Base-by-base conservation (phyloP, 2,329 filamentous ascomycete species). In the Aspergillus alliaceus region DNA sequence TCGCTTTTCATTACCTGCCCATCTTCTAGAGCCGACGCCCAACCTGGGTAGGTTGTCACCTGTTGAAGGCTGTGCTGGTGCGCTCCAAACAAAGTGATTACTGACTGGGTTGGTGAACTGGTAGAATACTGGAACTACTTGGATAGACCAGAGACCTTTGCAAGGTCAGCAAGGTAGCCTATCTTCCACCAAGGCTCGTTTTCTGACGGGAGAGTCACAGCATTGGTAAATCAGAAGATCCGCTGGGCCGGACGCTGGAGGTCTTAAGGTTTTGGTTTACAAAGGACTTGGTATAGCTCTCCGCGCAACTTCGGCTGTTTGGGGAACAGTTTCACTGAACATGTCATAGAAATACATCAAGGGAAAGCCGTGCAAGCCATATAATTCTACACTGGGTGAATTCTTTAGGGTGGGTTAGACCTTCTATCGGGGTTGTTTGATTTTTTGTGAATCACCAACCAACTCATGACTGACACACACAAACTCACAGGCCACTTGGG, bases 71-170 rank as follows among this genome's bases (percentile, higher is more conserved):
- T 37, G 27, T 39, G 2, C 35, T 8, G 14, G 15, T 32, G 18
- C 18, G 18, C 20, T n/a, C 20, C 9, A 15, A 32, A 12, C 12
- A 55, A 53, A 32, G 25, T 47, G 31, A 58, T 31, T 32, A 50
- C 62, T 69, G 60, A 70, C 57, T 27, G 18, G 34, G 15, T 8
- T 14, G 34, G 37, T 15, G 40, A 12, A 11, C 35, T 48, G 29
- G 34, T 67, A 86, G 95, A 99, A 80, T 99, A 98, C 79, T 99
- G 95, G 95, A 96, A 96, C 70, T 99, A 99, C 71, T 83, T 99
- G 72, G 95, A 99, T 76, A 86, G 92, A 66, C 93, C 93, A 22
- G 96, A 96, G 75, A 91, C 93, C 48, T 97, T 99, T 72, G 84
- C 84, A 61, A 85, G 81, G 83, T 85, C 65, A 68, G 77, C 62